These are phyloP conservation scores for Lasiodiplodia citricola DNA, from an alignment of 2,329 filamentous ascomycete genomes.

Conservation along the genomic window DNA sequence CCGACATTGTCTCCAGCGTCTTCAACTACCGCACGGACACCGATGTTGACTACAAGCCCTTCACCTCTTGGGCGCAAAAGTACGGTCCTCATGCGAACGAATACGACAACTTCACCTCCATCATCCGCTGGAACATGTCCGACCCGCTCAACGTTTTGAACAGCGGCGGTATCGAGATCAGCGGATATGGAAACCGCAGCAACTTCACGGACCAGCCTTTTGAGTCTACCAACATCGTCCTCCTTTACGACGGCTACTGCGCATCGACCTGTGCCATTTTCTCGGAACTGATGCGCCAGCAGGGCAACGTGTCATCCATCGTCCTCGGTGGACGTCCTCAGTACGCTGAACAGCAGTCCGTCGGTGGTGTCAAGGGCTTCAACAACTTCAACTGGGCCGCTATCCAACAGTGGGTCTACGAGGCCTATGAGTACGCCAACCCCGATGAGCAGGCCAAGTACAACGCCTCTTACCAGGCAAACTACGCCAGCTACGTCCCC, in stretches of 20 bases:
- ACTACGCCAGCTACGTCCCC: constrained; percentile 37
- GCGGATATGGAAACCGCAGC: constrained; percentile 40
- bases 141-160: constrained; percentile 37
- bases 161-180: constrained; percentile 45
- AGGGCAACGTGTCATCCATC: constrained; percentile 60
- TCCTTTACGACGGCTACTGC: constrained; percentile 65
- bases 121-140: constrained; percentile 43
- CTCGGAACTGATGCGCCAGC: constrained; percentile 58
- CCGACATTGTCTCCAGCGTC: constrained; percentile 46
- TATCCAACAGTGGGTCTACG: constrained; percentile 37
- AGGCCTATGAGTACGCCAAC: constrained; percentile 31
- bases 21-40: constrained; percentile 55
- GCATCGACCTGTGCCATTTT: constrained; percentile 65
- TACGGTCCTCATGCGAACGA: constrained; percentile 40
- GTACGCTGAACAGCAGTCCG: constrained; percentile 57
- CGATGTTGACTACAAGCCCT: constrained; percentile 57
- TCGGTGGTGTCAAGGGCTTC: constrained; percentile 60
- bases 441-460: constrained; percentile 33
- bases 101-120: constrained; percentile 49
- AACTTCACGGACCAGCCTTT: constrained; percentile 61
- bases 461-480: constrained; percentile 36
- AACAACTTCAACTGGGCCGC: constrained; percentile 44
- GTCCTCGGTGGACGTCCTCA: constrained; percentile 57
- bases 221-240: constrained; percentile 55
- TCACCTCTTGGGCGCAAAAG: constrained; percentile 53